Evolutionary conservation across 495 filamentous ascomycete genomes (phyloP), one percentile per base, ranked within the genome.

Genomic region (Glonium stellatum): DNA sequence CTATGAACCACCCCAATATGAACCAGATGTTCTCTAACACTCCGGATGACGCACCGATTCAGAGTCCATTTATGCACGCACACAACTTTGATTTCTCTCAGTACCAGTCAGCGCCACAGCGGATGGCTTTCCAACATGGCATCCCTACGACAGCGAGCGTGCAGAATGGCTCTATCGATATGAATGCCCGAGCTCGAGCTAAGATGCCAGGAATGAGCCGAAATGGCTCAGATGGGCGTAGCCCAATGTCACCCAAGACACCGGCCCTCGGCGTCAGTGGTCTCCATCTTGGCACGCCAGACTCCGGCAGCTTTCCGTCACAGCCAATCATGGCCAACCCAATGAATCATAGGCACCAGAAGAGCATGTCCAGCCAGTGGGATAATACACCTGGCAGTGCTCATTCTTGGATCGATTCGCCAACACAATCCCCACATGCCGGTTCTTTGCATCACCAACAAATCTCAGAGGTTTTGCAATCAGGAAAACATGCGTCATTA

Each of bases 11-110:
- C 54, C 71, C 69, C 8, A 68, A 67, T 50, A 81, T 87, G 68
- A 87, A 84, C 31, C 84, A 88, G 35, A 77, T 85, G 57, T 96
- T 84, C 71, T 95, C 91, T 27, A 86, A 86, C 65, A 95, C 90
- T 2, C 91, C 90, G 8, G 91, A 96, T 49, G 88, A 88, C 22
- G 84, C 87, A 48, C 90, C 90, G 4, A 91, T 95, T 60, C 85
- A 89, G 65, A 95, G 89, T 67, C 91, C 91, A 0, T 96, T 91
- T 63, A 79, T 86, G 25, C 82, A 89, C 22, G 51, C 60, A 51
- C 75, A 73, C 60, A 85, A 81, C 66, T 92, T 90, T 74, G 82
- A 84, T 68, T 87, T 86, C 58, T 78, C 81, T 12, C 87, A 89
- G 62, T 89, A 86, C 68, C 78, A 80, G 27, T 77, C 77, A 8